A percentile compares a stretch with the other conserved stretches of the same genome.
Evolutionary conservation across 2,329 filamentous ascomycete genomes (phyloP).

Genomic region (Elsinoe ampelina): DNA sequence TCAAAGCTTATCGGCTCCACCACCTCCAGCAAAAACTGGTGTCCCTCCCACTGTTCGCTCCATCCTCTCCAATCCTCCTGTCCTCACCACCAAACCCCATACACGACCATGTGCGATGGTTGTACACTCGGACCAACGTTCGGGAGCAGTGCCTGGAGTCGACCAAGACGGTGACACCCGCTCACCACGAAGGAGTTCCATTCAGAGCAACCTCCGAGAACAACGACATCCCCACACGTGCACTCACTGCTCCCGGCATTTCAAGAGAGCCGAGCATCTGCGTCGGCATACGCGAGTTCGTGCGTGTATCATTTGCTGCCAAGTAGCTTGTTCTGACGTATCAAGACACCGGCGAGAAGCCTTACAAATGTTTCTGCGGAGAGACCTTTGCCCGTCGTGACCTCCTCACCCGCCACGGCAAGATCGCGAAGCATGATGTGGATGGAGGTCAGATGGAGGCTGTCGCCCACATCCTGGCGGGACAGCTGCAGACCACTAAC

Average conservation of each 20-base stretch:
- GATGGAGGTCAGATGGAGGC: slow-evolving; percentile 2
- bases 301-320: neutral
- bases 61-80: neutral
- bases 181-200: neutral
- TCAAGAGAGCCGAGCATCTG: slow-evolving; percentile 4
- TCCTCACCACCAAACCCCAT: neutral
- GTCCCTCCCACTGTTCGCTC: neutral
- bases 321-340: neutral
- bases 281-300: neutral
- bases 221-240: neutral
- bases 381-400: slow-evolving; percentile 3
- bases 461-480: neutral
- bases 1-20: neutral
- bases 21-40: neutral
- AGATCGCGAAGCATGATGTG: slow-evolving; percentile 1
- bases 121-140: neutral
- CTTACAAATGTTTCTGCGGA: slow-evolving; percentile 4
- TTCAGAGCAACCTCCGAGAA: neutral
- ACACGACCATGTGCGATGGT: neutral
- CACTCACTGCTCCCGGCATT: slow-evolving; percentile 5
- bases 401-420: slow-evolving; percentile 2
- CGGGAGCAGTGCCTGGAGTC: neutral
- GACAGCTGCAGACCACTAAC: neutral
- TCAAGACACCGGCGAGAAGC: slow-evolving; percentile 2
- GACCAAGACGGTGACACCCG: neutral